phyloP scores from a whole-genome alignment of 176 grass and related monocot genomes.

The Saccharum officinarum region DNA sequence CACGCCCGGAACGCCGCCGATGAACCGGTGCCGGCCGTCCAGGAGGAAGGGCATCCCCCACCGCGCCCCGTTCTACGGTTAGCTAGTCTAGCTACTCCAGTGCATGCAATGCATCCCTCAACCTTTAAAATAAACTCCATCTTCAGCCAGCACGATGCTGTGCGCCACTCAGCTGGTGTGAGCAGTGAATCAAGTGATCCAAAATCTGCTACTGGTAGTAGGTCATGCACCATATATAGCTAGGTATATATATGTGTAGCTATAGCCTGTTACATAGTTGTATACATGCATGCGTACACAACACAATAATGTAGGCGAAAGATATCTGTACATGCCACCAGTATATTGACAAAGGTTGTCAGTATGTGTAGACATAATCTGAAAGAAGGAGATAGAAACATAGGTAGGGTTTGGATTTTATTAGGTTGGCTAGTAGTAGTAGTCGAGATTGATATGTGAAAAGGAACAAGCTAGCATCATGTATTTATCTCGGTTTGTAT shows the following conservation, averaged over 20 bases:
- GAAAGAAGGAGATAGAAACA: constrained; percentile 31
- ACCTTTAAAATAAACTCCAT: background rate
- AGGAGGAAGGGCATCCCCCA: constrained; percentile 70
- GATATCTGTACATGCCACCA: constrained; percentile 27
- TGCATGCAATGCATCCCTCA: background rate
- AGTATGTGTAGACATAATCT: constrained; percentile 36
- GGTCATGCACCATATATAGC: background rate
- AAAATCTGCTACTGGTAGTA: constrained; percentile 15
- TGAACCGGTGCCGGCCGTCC: constrained; percentile 56
- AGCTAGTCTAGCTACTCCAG: background rate
- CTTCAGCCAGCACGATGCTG: constrained; percentile 1
- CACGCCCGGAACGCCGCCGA: constrained; percentile 51
- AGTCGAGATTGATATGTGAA: constrained; percentile 54
- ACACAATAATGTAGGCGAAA: constrained; percentile 40
- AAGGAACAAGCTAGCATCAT: constrained; percentile 20
- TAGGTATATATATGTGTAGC: constrained; percentile 18
- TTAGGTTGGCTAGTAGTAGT: constrained; percentile 19
- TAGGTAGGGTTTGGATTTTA: constrained; percentile 35
- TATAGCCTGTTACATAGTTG: constrained; percentile 37
- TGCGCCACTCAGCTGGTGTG: background rate
- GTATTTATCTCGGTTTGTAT: constrained; percentile 58
- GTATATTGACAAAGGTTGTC: constrained; percentile 42
- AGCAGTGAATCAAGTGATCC: constrained; percentile 23
- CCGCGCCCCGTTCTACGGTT: constrained; percentile 60
- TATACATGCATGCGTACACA: constrained; percentile 16